Evolutionary conservation across 345 rosid genomes (phyloP).

Genomic region (Adansonia digitata): DNA sequence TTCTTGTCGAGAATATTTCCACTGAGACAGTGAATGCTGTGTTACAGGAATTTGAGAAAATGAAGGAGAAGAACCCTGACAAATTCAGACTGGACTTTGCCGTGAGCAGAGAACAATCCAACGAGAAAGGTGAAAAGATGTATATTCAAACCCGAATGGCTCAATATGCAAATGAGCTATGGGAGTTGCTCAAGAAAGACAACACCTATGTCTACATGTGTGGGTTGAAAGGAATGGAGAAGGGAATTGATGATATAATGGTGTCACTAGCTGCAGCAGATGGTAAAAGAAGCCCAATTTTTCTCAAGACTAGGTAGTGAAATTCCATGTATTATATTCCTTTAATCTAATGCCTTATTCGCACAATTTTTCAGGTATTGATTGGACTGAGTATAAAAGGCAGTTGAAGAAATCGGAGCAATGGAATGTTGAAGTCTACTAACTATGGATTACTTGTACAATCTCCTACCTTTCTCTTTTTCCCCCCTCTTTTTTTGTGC

Average conservation of each 20-base stretch:
- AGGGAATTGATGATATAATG: too few relatives aligned
- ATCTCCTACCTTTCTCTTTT: neutral
- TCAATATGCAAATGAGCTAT: conserved; percentile 74
- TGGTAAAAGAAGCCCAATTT: conserved; percentile 25
- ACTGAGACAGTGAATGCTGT: neutral
- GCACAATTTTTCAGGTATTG: conserved; percentile 46
- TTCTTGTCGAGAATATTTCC: neutral
- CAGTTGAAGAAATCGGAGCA: conserved; percentile 80
- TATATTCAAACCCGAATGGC: conserved; percentile 94
- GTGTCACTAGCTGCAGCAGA: conserved; percentile 83
- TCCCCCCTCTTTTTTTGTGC: neutral
- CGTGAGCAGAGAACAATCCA: conserved; percentile 77
- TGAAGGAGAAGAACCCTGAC: conserved; percentile 62
- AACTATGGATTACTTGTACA: conserved; percentile 23
- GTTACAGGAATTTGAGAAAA: conserved; percentile 61
- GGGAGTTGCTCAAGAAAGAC: conserved; percentile 94
- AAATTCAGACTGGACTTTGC: conserved; percentile 84
- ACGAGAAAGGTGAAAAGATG: conserved; percentile 83
- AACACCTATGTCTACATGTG: conserved; percentile 91
- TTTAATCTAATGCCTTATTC: neutral
- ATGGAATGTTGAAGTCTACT: conserved; percentile 96
- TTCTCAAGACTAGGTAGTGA: too few relatives aligned
- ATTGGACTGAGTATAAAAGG: too few relatives aligned
- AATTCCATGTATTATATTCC: neutral
- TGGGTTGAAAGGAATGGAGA: conserved; percentile 95